Evolutionary conservation across 495 filamentous ascomycete species (phyloP).

Genomic region (Letharia lupina): DNA sequence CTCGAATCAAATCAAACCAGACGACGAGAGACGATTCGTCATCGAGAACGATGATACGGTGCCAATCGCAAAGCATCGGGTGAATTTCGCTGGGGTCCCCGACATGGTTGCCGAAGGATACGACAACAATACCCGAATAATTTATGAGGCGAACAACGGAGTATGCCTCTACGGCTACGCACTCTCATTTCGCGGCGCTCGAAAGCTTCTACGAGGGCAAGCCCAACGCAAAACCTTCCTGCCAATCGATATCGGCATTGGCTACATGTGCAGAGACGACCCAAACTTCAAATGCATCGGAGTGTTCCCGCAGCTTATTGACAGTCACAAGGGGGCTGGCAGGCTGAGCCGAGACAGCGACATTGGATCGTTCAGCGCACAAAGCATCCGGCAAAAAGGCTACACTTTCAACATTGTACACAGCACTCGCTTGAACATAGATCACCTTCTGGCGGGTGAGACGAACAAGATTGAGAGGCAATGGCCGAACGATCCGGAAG

Average conservation of each 20-base stretch:
- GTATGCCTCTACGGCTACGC: conserved; percentile 50
- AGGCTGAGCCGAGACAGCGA: conserved; percentile 36
- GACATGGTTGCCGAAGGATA: conserved; percentile 19
- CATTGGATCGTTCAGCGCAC: conserved; percentile 27
- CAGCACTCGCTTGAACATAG: conserved; percentile 30
- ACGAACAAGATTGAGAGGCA: conserved; percentile 16
- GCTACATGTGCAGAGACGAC: conserved; percentile 37
- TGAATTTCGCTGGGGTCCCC: conserved; percentile 18
- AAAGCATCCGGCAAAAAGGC: conserved; percentile 30
- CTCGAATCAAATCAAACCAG: conserved; percentile 29
- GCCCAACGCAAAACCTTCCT: conserved; percentile 34
- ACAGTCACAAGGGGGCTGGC: conserved; percentile 39
- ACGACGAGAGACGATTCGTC: conserved; percentile 22
- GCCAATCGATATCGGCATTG: conserved; percentile 43
- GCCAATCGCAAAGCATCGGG: conserved; percentile 14
- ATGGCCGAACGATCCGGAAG: conserved; percentile 14
- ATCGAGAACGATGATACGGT: conserved; percentile 29
- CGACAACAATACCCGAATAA: conserved; percentile 38
- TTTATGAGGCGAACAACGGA: conserved; percentile 38
- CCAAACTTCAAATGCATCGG: conserved; percentile 35
- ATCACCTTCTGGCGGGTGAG: conserved; percentile 13
- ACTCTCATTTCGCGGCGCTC: conserved; percentile 44
- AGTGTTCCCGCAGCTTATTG: conserved; percentile 40
- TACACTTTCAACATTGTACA: conserved; percentile 41
- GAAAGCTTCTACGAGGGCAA: conserved; percentile 43